Evolutionary conservation across 2,329 filamentous ascomycete genomes (phyloP).

Genomic region (Pestalotiopsis sp.): DNA sequence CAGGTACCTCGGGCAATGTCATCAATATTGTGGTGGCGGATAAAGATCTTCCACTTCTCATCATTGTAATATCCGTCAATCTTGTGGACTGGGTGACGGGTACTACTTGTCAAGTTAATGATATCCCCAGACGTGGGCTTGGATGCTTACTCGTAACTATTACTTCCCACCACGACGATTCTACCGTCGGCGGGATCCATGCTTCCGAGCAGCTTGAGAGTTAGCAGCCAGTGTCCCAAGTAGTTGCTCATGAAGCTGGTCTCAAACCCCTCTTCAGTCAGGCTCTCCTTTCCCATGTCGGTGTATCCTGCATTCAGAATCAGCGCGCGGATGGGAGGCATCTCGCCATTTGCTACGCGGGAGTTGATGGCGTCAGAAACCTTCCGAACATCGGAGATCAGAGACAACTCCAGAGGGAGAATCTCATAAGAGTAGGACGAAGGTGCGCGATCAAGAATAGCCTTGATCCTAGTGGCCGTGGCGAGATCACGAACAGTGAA

Average conservation of each 20-base stretch:
- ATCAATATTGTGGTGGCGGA: slow-evolving; percentile 14
- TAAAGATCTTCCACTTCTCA: slow-evolving; percentile 9
- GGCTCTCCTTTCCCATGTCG: slow-evolving; percentile 26
- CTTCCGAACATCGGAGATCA: slow-evolving; percentile 21
- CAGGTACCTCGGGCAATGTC: slow-evolving; percentile 28
- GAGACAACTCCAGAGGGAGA: slow-evolving; percentile 27
- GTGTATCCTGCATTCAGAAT: slow-evolving; percentile 27
- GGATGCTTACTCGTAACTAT: not conserved
- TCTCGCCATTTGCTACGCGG: slow-evolving; percentile 22
- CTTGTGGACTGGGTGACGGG: not conserved
- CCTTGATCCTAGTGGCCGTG: slow-evolving; percentile 30
- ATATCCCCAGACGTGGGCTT: not conserved
- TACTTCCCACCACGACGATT: slow-evolving; percentile 32
- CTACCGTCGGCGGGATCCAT: slow-evolving; percentile 34
- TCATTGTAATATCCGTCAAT: slow-evolving; percentile 2
- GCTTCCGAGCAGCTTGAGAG: slow-evolving; percentile 34
- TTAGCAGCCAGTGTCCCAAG: slow-evolving; percentile 34
- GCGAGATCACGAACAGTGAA: slow-evolving; percentile 38
- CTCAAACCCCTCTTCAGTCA: slow-evolving; percentile 31
- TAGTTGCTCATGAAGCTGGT: slow-evolving; percentile 35
- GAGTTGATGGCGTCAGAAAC: slow-evolving; percentile 20
- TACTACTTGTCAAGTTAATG: not conserved
- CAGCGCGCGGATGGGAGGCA: slow-evolving; percentile 29
- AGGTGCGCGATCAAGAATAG: slow-evolving; percentile 20
- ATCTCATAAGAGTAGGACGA: slow-evolving; percentile 32